These are phyloP conservation scores for Orbilia blumenaviensis DNA, from an alignment of 2,329 filamentous ascomycete species.

Conservation along the genomic window DNA sequence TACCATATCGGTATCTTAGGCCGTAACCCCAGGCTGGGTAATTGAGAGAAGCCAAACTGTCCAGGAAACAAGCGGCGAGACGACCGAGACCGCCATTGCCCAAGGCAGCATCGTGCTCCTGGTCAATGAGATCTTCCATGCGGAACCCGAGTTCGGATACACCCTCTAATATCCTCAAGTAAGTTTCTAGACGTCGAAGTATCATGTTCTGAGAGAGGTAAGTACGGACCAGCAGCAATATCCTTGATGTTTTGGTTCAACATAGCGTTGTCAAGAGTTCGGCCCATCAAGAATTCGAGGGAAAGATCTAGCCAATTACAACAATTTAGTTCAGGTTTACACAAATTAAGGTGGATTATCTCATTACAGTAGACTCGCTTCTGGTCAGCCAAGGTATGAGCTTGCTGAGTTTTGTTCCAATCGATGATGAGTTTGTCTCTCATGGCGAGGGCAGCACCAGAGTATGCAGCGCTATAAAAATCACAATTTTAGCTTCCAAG, in stretches of 20 bases:
- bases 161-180: conserved; percentile 69
- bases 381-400: conserved; percentile 86
- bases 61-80: conserved; percentile 94
- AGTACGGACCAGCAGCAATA: conserved; percentile 74
- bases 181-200: not conserved
- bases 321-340: not conserved
- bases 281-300: conserved; percentile 96
- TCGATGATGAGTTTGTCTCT: conserved; percentile 90
- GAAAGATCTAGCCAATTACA: conserved; percentile 74
- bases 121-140: conserved; percentile 91
- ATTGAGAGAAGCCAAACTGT: conserved; percentile 93
- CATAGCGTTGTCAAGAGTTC: conserved; percentile 97
- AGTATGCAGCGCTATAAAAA: conserved; percentile 78
- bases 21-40: conserved; percentile 98
- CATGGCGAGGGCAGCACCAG: conserved; percentile 89
- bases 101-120: conserved; percentile 95
- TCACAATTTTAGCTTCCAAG: conserved; percentile 26
- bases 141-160: conserved; percentile 90
- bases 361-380: conserved; percentile 90
- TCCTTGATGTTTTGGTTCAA: conserved; percentile 91
- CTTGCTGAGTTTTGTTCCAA: conserved; percentile 98
- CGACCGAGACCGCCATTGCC: conserved; percentile 96
- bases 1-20: conserved; percentile 91
- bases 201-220: not conserved
- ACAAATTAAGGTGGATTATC: not conserved